phyloP scores from a whole-genome alignment of 306 rosid species.

The Castanopsis chinensis region DNA sequence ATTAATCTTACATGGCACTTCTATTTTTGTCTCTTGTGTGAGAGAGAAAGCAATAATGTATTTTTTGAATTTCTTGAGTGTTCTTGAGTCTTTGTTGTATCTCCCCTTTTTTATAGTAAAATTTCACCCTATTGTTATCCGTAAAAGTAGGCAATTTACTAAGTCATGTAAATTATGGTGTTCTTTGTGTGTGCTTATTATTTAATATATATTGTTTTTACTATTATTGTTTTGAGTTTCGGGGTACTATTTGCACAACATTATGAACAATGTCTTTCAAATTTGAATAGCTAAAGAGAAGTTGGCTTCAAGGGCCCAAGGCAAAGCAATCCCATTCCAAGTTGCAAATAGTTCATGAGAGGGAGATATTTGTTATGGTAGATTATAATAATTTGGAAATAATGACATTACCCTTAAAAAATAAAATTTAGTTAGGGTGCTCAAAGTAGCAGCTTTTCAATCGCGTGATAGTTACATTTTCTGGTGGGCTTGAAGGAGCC shows the following conservation, averaged over 20 bases:
- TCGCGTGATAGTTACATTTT: neutral
- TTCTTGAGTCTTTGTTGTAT: no score
- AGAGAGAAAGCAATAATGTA: no score
- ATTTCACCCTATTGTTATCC: no score
- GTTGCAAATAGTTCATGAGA: neutral
- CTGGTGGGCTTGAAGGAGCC: neutral
- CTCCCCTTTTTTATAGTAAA: no score
- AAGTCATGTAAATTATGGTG: no score
- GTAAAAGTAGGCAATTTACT: no score
- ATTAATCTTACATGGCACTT: no score
- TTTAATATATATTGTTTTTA: neutral
- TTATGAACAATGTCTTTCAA: neutral
- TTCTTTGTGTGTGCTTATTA: no score
- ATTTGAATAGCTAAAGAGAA: neutral
- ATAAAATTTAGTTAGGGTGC: neutral
- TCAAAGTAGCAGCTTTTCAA: neutral
- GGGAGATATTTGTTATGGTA: neutral
- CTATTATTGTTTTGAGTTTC: neutral
- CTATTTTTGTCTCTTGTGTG: no score
- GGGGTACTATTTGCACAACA: no score
- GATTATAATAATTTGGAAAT: neutral
- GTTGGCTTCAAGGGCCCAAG: neutral
- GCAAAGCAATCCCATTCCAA: neutral
- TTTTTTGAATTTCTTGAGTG: no score
- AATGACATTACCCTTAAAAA: neutral